Percentiles rank a stretch among this genome's conserved stretches.
These are phyloP conservation scores for Cystobasidium onofrii DNA, from an alignment of 768 basidiomycete genomes.

Conservation along the genomic window DNA sequence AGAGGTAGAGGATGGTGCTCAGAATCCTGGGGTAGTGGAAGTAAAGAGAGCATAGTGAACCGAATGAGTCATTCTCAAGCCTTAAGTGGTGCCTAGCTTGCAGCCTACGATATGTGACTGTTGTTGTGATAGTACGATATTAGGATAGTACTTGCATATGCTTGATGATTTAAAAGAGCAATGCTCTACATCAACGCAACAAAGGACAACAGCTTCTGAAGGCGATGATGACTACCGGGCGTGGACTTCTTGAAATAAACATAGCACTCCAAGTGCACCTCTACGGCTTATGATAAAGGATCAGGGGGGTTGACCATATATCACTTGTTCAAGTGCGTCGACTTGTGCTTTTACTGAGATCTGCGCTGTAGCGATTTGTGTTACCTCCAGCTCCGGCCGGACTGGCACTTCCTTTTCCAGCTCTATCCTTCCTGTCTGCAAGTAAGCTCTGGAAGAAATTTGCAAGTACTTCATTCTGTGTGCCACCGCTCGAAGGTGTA, in stretches of 20 bases:
- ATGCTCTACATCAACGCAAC: no score
- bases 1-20: neutral
- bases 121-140: neutral
- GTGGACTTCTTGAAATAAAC: no score
- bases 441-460: conserved; percentile 32
- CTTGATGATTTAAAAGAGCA: no score
- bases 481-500: neutral
- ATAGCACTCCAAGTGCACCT: no score
- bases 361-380: neutral
- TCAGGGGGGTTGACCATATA: no score
- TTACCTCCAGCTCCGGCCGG: neutral
- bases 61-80: neutral
- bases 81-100: neutral
- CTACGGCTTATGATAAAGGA: no score
- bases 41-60: neutral
- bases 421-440: conserved; percentile 8
- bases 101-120: neutral
- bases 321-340: neutral
- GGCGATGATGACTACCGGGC: no score
- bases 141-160: no score
- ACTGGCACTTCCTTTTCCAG: neutral
- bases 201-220: no score
- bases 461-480: conserved; percentile 22
- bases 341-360: neutral
- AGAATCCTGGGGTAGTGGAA: neutral